Base-by-base conservation (phyloP, 257 asterid genomes). In the Orobanche coerulescens region DNA sequence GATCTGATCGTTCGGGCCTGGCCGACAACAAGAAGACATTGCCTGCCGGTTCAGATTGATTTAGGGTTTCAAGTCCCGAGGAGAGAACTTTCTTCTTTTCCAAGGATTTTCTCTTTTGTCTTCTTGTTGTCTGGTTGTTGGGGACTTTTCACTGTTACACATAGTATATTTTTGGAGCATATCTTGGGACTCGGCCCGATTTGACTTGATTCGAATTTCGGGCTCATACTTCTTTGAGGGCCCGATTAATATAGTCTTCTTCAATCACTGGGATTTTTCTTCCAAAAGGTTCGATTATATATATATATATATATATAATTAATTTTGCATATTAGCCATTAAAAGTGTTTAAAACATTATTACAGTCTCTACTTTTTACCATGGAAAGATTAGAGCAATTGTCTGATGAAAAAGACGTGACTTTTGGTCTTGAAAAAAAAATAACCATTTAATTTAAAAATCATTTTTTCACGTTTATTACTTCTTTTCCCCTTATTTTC, bases 11-110 rank as follows among this genome's bases (percentile, higher is more conserved):
- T n/a, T n/a, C 67, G 61, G 69, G 49, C 47, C 64, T 53, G 69
- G 46, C 51, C 64, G 53, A 67, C 75, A 71, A 15, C 56, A 25
- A 18, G 67, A 54, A 65, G 74, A 74, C 79, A 62, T 5, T 71
- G 53, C 74, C 75, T 58, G 67, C 69, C 69, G 26, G 68, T 71
- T 42, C 8, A 59, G 28, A 62, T 55, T 20, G 73, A 18, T 24
- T 26, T 53, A 37, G 42, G 64, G 57, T 59, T 71, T 77, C 84
- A 67, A 80, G 56, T 83, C 81, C 87, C 96, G 79, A 88, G 87
- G 84, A 72, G 48, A 37, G 20, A 11, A 28, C 61, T 54, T 10
- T 51, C 13, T 36, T 12, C 56, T 16, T 31, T n/a, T 64, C 39
- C 53, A 13, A 18, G 1, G 19, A n/a, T 13, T 12, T 23, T 44